Evolutionary conservation across 2,329 filamentous ascomycete species (phyloP).

Genomic region (Aspergillus sojae): DNA sequence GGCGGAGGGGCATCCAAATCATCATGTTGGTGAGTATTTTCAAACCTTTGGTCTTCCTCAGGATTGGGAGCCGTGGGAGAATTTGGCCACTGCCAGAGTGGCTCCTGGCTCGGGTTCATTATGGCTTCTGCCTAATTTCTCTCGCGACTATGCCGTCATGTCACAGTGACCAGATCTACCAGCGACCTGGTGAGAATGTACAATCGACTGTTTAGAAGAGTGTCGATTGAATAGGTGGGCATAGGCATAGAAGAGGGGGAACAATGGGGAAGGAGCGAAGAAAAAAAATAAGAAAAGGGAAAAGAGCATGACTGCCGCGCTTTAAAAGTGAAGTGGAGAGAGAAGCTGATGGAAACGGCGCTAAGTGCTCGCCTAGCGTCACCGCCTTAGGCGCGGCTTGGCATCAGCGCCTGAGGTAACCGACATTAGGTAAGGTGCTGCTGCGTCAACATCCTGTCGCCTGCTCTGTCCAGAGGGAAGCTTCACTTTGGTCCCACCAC

Average conservation of each 20-base stretch:
- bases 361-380: slow-evolving; percentile 29
- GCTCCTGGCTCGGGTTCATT: slow-evolving; percentile 26
- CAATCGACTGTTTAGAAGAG: slow-evolving; percentile 1
- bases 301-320: slow-evolving; percentile 12
- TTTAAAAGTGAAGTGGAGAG: slow-evolving; percentile 12
- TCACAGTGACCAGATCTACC: slow-evolving; percentile 18
- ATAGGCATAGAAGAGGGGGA: not conserved
- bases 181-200: slow-evolving; percentile 15
- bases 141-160: slow-evolving; percentile 11
- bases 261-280: slow-evolving; percentile 15
- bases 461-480: slow-evolving; percentile 31
- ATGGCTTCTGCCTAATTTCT: slow-evolving; percentile 7
- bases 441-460: slow-evolving; percentile 40
- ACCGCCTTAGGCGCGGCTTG: slow-evolving; percentile 24
- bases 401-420: slow-evolving; percentile 13
- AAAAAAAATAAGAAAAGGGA: slow-evolving; percentile 19
- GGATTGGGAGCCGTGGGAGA: slow-evolving; percentile 13
- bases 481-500: slow-evolving; percentile 32
- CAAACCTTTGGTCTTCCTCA: slow-evolving; percentile 12
- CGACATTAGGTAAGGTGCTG: slow-evolving; percentile 16
- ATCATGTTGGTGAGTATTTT: slow-evolving; percentile 16
- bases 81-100: slow-evolving; percentile 30
- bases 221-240: not conserved
- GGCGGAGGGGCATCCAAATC: slow-evolving; percentile 20
- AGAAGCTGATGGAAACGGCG: slow-evolving; percentile 13